Base-by-base conservation (phyloP, 768 basidiomycete species). In the Termitomyces sp. region DNA sequence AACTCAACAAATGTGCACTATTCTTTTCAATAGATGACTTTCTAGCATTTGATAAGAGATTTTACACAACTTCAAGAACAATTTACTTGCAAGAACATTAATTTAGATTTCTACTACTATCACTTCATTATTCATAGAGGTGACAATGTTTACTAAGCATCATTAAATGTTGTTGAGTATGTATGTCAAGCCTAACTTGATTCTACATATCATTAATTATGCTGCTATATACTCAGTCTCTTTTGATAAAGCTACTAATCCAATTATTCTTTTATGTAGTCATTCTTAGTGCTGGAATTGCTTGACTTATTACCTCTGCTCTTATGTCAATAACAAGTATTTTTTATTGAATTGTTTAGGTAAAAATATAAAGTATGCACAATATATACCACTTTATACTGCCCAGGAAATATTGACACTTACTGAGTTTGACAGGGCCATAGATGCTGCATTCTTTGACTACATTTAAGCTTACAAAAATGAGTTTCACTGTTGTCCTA, bases 321-420 rank as follows among this genome's bases (percentile, higher is more conserved):
- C 87, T 1, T 74, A 86, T 1, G 70, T 79, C 21, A 80, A 83
- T 33, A 81, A 75, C 61, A 80, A 77, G 48, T 70, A 68, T 12
- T 91, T 91, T 72, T 89, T 90, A 0, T 65, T 91, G n/a, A 78
- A 67, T 15, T 93, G 91, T 61, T 75, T 92, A 1, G 91, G 86
- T 5, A 71, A 81, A 60, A 78, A 82, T 5, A 86, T 78, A 1
- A 75, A 73, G 48, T 93, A 91, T 60, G 64, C 72, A 0, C 69
- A 78, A 44, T 74, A 62, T n/a, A 80, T 93, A 15, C 76, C 89
- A 1, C 71, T 89, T 12, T 57, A 63, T 11, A 63, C 75, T 15
- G 83, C 86, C 5, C 76, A 76, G 21, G 69, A 72, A 30, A 58
- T 87, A 0, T 74, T 92, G 5, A 63, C 78, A 0, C 64, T 79